These are phyloP conservation scores for Puccinia sorghi DNA, from an alignment of 1,284 basidiomycete species.

Conservation along the genomic window DNA sequence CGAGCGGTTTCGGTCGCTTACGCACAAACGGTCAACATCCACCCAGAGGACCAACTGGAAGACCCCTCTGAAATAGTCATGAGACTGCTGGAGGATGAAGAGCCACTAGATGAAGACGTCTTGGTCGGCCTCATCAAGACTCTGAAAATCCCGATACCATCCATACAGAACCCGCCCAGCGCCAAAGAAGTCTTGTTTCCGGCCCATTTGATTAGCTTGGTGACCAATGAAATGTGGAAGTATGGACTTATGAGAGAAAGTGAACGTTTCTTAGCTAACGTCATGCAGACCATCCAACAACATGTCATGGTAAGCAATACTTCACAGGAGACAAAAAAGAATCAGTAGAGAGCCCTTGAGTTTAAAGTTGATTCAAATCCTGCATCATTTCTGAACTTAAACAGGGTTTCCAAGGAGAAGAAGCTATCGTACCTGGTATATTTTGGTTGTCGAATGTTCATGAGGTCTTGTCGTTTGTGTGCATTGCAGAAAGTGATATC, in stretches of 20 bases:
- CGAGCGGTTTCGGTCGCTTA: constrained; percentile 86
- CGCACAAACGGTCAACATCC: constrained; percentile 71
- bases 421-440: constrained; percentile 91
- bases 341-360: background rate
- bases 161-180: constrained; percentile 82
- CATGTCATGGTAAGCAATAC: constrained; percentile 83
- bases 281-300: constrained; percentile 96
- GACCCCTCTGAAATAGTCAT: constrained; percentile 95
- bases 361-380: background rate
- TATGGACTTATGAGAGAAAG: constrained; percentile 95
- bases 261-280: constrained; percentile 95
- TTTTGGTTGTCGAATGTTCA: constrained; percentile 99
- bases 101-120: constrained; percentile 89
- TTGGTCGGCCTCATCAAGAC: constrained; percentile 85
- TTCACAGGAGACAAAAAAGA: background rate
- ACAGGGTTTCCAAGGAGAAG: constrained; percentile 80
- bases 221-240: constrained; percentile 99
- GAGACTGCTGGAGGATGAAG: constrained; percentile 84
- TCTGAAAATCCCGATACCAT: constrained; percentile 89
- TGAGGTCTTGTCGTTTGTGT: constrained; percentile 98
- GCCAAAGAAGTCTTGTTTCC: constrained; percentile 99
- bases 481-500: constrained; percentile 97
- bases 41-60: constrained; percentile 68
- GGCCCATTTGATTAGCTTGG: constrained; percentile 95
- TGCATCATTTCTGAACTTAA: background rate